Percentiles rank a stretch among this genome's conserved stretches.
Conservation (phyloP, 345 rosid genomes). For the Hirschfeldia incana region DNA sequence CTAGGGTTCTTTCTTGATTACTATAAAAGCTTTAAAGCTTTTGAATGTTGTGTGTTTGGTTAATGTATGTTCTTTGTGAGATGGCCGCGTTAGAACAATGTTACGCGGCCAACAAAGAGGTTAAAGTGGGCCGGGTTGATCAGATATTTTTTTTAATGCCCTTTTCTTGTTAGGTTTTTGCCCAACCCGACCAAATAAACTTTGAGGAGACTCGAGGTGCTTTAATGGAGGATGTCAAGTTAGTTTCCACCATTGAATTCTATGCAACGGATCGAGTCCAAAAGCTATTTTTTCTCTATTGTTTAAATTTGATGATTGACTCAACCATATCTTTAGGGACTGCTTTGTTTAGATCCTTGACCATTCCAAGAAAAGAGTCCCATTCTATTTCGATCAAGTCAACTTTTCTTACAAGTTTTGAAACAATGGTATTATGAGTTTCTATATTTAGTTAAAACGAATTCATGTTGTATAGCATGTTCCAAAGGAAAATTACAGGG, state of each 20-base stretch:
- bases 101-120: slow-evolving; percentile 48
- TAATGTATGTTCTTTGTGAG: slow-evolving; percentile 30
- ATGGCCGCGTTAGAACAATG: slow-evolving; percentile 43
- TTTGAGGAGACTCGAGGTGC: slow-evolving; percentile 30
- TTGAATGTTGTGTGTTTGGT: neutral
- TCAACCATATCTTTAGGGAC: slow-evolving; percentile 27
- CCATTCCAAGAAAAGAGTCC: slow-evolving; percentile 20
- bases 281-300: slow-evolving; percentile 30
- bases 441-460: slow-evolving; percentile 28
- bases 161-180: slow-evolving; percentile 26
- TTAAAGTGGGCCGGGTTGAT: slow-evolving; percentile 34
- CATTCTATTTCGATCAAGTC: slow-evolving; percentile 11
- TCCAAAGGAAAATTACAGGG: neutral
- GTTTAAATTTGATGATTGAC: slow-evolving; percentile 20
- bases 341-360: slow-evolving; percentile 32
- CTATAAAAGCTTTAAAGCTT: slow-evolving; percentile 27
- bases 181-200: slow-evolving; percentile 43
- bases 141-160: slow-evolving; percentile 6
- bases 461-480: neutral
- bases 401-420: neutral
- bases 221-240: slow-evolving; percentile 38
- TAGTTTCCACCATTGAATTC: slow-evolving; percentile 34
- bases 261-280: neutral
- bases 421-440: slow-evolving; percentile 6
- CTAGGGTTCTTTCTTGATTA: neutral